Evolutionary conservation across 1,139 yeast genomes (phyloP).

Genomic region (Debaryomyces psychrophilus): DNA sequence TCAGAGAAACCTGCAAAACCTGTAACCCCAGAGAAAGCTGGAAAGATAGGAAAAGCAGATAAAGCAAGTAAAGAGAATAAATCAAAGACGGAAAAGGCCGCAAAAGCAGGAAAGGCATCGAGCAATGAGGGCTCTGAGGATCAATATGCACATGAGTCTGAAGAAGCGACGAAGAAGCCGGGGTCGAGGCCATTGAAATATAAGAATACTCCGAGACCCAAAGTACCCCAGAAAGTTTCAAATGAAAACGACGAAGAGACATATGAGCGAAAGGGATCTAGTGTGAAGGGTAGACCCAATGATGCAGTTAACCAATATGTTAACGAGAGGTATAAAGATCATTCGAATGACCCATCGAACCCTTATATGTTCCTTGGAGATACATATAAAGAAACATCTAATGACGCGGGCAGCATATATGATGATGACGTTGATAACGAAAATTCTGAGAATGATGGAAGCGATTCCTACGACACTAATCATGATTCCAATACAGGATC

Average conservation of each 20-base stretch:
- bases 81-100: not conserved
- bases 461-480: constrained; percentile 22
- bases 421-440: constrained; percentile 21
- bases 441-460: constrained; percentile 18
- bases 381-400: not conserved
- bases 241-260: not conserved
- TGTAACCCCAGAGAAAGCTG: not conserved
- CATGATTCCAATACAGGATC: constrained; percentile 14
- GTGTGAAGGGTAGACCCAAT: not conserved
- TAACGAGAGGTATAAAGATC: constrained; percentile 7
- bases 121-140: not conserved
- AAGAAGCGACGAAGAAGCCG: not conserved
- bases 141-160: not conserved
- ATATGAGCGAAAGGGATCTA: not conserved
- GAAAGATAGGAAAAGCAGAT: not conserved
- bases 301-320: constrained; percentile 2
- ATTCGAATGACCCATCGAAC: constrained; percentile 16
- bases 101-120: not conserved
- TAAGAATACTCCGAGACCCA: not conserved
- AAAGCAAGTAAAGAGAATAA: not conserved
- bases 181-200: not conserved
- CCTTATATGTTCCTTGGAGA: constrained; percentile 31
- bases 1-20: not conserved
- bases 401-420: constrained; percentile 9
- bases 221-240: not conserved